Percentiles rank a stretch among this genome's conserved stretches.
Conservation (phyloP, 2,329 filamentous ascomycete species). For the Rhexocercosporidium sp. region DNA sequence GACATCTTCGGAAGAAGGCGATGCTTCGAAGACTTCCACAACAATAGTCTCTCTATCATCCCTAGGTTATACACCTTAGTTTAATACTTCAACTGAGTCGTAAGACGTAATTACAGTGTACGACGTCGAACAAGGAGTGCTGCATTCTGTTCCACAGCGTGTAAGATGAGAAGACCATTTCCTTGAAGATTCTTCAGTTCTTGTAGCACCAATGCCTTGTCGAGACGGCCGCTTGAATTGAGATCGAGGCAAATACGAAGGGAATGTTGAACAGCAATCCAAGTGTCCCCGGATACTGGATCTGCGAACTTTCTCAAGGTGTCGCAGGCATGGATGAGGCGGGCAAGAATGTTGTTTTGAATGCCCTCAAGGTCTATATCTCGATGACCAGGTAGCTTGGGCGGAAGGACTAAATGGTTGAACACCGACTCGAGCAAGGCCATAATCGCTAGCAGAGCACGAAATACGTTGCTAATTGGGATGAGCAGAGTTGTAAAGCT, state of each 20-base stretch:
- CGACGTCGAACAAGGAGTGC: constrained; percentile 49
- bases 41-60: constrained; percentile 42
- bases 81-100: constrained; percentile 18
- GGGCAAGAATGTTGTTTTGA: constrained; percentile 37
- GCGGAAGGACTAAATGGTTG: constrained; percentile 52
- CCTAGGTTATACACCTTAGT: constrained; percentile 30
- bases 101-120: constrained; percentile 41
- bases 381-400: constrained; percentile 45
- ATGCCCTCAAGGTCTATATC: constrained; percentile 42
- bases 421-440: constrained; percentile 38
- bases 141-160: constrained; percentile 54
- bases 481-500: constrained; percentile 9
- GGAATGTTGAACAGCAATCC: constrained; percentile 28
- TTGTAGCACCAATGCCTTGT: constrained; percentile 36
- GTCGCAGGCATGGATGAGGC: constrained; percentile 34
- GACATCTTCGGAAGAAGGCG: constrained; percentile 56
- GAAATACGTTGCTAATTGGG: constrained; percentile 7
- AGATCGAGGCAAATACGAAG: constrained; percentile 26
- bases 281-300: constrained; percentile 27
- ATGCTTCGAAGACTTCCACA: constrained; percentile 67
- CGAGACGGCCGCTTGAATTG: constrained; percentile 33
- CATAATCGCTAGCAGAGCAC: constrained; percentile 16
- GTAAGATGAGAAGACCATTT: constrained; percentile 46
- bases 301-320: constrained; percentile 26
- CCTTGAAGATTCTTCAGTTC: constrained; percentile 38